Base-by-base conservation (phyloP, 192 early-diverging fungal species). In the Chytriomyces hyalinus region DNA sequence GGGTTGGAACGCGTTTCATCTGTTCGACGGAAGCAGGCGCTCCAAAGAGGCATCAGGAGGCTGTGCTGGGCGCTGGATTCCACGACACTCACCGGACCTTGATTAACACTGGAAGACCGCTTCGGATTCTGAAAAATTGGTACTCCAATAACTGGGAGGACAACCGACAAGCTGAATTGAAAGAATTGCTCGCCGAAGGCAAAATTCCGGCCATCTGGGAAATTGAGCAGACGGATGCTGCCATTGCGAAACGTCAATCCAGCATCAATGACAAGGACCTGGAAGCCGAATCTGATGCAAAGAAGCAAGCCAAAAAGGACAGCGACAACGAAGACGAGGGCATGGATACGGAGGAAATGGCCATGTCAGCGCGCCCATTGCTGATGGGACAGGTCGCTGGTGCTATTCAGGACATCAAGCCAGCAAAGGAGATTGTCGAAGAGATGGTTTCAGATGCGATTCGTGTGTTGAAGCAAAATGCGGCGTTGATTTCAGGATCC, bases 361-460 rank as follows among this genome's bases (percentile, higher is more conserved):
- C 68, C 24, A 67, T 83, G 67, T 46, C 59, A 9, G 43, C 69
- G 9, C 76, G 77, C 9, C 77, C 77, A 1, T 59, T 78, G 64
- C 51, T 85, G 68, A 84, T 84, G 82, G 83, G 83, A 20, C 84
- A 84, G 53, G 85, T 85, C n/a, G 85, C 85, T 8, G 85, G 73
- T 20, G 70, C 75, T 22, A 78, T 86, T 24, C 17, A 65, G 49
- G 78, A 84, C 17, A 66, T 86, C 20, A 79, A 80, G 63, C 80
- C 85, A n/a, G 85, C 83, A 13, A 83, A 83, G 49, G 85, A 83
- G 50, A 86, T 86, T 60, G 76, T 86, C 9, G 83, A 86, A n/a
- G 84, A 86, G 22, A 85, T 85, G 74, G 77, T 85, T 6, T 28
- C 5, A 44, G 79, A 73, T 47, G 83, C 81, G 13, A 65, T 86